Evolutionary conservation across 768 basidiomycete species (phyloP), one percentile per base, ranked within the genome.

Genomic region (Tremella fuciformis): DNA sequence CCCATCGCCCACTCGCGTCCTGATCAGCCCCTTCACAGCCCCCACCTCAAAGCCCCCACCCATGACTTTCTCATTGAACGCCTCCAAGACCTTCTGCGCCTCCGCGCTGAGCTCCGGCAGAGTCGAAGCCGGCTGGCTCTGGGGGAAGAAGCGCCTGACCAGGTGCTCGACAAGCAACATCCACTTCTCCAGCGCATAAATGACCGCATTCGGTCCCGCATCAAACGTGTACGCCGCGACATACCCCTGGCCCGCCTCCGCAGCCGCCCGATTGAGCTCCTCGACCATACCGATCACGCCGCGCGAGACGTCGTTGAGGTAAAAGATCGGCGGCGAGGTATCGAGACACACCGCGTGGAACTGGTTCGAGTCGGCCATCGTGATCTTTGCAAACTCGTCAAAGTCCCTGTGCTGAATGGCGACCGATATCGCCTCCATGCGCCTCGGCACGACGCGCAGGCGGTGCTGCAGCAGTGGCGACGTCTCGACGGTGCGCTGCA

Each of bases 201-300:
- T 91, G 75, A 99, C 96, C 1, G 93, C 93, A 78, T 99, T 99
- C 13, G 96, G 96, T 29, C 96, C 96, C 0, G 96, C 96, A 70
- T 99, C 96, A 74, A 88, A 98, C n/a, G 96, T 99, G 79, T 99
- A 99, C 41, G 94, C 96, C 0, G 92, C 96, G 71, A 88, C 85
- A 13, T 18, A 19, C 15, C 24, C 29, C 15, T 46, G 6, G 22
- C 42, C 42, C 76, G 84, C 80, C 1, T 81, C 80, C 47, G 77
- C 83, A 1, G 84, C 81, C 19, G 89, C 81, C 18, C 93, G 84
- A 79, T 99, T 99, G 80, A 91, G 86, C 79, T 98, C 96, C 41
- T 88, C 87, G 65, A 99, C 82, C 71, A 97, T 78, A 6, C 86
- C 81, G 74, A 99, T 90, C 79, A 99, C 90, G n/a, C 89, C 78